These are phyloP conservation scores for Gaeumannomyces tritici DNA, from an alignment of 2,329 filamentous ascomycete genomes.

Conservation along the genomic window DNA sequence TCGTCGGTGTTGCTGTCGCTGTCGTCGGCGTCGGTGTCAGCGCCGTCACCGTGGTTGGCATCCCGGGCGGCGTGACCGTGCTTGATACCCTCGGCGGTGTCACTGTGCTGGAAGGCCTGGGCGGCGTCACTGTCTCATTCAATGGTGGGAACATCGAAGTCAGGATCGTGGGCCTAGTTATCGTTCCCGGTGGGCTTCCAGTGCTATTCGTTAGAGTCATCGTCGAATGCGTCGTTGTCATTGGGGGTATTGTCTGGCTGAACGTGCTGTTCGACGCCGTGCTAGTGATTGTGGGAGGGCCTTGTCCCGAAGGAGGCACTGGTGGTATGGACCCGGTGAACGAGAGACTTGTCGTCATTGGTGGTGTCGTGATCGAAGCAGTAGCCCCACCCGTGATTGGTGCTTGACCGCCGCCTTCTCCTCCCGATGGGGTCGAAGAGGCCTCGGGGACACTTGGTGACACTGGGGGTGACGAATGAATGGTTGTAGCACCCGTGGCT, in stretches of 20 bases:
- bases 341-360: not conserved
- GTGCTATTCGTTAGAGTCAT: not conserved
- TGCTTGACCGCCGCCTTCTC: not conserved
- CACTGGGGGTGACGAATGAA: not conserved
- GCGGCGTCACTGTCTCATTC: not conserved
- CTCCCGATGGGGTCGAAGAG: not conserved
- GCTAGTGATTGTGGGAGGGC: not conserved
- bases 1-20: not conserved
- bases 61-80: not conserved
- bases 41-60: not conserved
- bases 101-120: not conserved
- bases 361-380: not conserved
- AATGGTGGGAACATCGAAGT: not conserved
- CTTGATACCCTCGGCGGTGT: not conserved
- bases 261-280: not conserved
- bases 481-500: not conserved
- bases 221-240: not conserved
- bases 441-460: not conserved
- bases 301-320: not conserved
- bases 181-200: not conserved
- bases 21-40: not conserved
- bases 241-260: not conserved
- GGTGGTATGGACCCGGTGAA: conserved; percentile 2
- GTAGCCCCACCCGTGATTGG: not conserved
- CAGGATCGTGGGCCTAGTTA: not conserved